Percentiles rank a stretch among this genome's conserved stretches.
Evolutionary conservation across 2,329 filamentous ascomycete genomes (phyloP).

Genomic region (Ascocoryne sarcoides): DNA sequence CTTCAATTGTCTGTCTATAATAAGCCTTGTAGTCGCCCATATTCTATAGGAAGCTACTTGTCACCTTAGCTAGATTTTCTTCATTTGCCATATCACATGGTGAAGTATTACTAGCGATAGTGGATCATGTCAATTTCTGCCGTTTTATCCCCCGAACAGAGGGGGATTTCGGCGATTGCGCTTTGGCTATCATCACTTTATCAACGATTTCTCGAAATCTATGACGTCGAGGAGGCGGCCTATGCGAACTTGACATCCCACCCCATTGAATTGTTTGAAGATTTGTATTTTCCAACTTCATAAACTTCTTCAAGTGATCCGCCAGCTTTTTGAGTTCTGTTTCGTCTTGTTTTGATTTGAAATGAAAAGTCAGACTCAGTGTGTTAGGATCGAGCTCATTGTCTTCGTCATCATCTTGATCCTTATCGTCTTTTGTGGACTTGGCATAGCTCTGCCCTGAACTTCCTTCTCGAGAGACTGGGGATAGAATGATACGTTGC

Average conservation of each 20-base stretch:
- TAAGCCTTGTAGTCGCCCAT: too few relatives aligned
- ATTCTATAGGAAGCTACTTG: too few relatives aligned
- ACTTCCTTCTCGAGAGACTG: conserved; percentile 1
- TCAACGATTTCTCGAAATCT: background rate
- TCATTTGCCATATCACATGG: too few relatives aligned
- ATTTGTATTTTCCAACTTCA: conserved; percentile 3
- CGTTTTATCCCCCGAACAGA: too few relatives aligned
- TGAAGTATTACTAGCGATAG: too few relatives aligned
- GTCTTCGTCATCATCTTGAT: conserved; percentile 1
- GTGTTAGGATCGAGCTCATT: background rate
- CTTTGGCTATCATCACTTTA: conserved; percentile 1
- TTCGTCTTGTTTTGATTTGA: conserved; percentile 2
- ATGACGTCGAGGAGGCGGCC: conserved; percentile 1
- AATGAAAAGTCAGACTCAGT: conserved; percentile 3
- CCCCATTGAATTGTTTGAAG: conserved; percentile 3
- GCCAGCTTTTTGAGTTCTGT: conserved; percentile 3
- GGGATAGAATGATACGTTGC: conserved; percentile 4
- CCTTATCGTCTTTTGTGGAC: background rate
- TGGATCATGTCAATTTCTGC: too few relatives aligned
- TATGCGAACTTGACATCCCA: background rate
- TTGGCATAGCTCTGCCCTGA: too few relatives aligned
- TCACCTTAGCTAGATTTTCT: too few relatives aligned
- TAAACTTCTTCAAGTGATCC: conserved; percentile 6
- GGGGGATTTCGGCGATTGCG: too few relatives aligned
- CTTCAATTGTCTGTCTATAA: too few relatives aligned